Evolutionary conservation across 805 yeast species (phyloP).

Genomic region (Nakazawaea wickerhamii): DNA sequence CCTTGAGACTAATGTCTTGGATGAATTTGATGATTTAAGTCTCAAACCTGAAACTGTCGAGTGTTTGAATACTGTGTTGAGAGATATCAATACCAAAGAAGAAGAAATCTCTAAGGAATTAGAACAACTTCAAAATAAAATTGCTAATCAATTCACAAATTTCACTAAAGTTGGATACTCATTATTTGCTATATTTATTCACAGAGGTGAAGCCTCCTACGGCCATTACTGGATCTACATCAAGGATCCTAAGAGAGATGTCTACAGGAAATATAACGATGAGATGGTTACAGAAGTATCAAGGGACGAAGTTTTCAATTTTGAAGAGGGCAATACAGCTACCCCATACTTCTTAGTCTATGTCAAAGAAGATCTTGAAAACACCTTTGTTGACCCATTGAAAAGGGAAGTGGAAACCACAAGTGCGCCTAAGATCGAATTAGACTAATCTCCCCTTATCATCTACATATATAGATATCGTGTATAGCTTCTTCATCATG

Average conservation of each 20-base stretch:
- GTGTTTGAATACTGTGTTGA: conserved; percentile 41
- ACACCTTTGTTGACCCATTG: conserved; percentile 57
- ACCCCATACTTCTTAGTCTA: conserved; percentile 93
- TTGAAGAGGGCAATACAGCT: conserved; percentile 67
- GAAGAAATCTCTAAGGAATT: conserved; percentile 31
- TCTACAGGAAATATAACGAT: conserved; percentile 90
- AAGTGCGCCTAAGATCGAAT: neutral
- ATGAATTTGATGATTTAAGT: conserved; percentile 34
- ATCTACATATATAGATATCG: too few species aligned
- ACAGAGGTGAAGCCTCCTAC: conserved; percentile 91
- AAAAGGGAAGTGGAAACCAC: conserved; percentile 36
- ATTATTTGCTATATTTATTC: conserved; percentile 88
- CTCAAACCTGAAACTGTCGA: conserved; percentile 42
- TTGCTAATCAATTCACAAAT: conserved; percentile 56
- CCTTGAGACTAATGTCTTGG: conserved; percentile 37
- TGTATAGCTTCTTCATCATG: too few species aligned
- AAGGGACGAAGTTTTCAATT: conserved; percentile 60
- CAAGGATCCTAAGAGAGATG: conserved; percentile 58
- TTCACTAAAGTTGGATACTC: conserved; percentile 68
- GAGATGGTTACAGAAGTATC: conserved; percentile 86
- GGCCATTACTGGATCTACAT: conserved; percentile 98
- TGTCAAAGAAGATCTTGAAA: conserved; percentile 55
- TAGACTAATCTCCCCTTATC: too few species aligned
- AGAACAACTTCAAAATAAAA: conserved; percentile 37
- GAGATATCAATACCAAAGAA: conserved; percentile 21